phyloP scores from a whole-genome alignment of 1,284 basidiomycete species.

The Boletus albobrunnescens region DNA sequence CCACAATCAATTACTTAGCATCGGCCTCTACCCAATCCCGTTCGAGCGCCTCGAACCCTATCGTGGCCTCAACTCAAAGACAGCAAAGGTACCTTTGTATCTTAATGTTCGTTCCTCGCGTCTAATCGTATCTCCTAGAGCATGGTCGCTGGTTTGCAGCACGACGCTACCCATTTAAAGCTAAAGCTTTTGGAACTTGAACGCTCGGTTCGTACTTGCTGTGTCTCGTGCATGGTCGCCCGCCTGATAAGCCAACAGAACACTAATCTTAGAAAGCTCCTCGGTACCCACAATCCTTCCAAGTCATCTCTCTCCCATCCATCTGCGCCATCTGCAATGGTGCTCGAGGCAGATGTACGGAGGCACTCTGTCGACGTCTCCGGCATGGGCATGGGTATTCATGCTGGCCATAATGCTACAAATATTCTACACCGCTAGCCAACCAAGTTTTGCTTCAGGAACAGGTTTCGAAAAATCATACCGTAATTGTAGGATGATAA shows the following conservation, averaged over 20 bases:
- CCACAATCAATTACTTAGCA: constrained; percentile 47
- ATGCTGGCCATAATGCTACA: constrained; percentile 11
- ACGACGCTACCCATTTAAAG: constrained; percentile 54
- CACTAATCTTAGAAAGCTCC: constrained; percentile 32
- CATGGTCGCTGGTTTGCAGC: constrained; percentile 66
- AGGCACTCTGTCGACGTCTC: constrained; percentile 33
- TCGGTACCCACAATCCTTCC: constrained; percentile 25
- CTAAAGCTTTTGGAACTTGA: constrained; percentile 63
- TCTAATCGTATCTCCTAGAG: constrained; percentile 41
- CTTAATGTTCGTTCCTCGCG: neutral
- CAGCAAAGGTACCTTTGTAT: constrained; percentile 53
- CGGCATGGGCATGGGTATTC: constrained; percentile 30
- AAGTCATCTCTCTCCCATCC: constrained; percentile 23
- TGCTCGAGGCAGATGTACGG: constrained; percentile 31
- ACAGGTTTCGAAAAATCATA: constrained; percentile 6
- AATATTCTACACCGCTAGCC: constrained; percentile 8
- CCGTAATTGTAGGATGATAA: constrained; percentile 23
- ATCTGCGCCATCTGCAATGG: constrained; percentile 26
- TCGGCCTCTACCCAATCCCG: constrained; percentile 52
- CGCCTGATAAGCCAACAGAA: constrained; percentile 17
- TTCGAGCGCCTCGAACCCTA: constrained; percentile 51
- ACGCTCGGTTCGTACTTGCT: constrained; percentile 44
- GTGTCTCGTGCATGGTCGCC: neutral
- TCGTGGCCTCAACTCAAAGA: constrained; percentile 64
- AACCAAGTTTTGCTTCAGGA: neutral